These are phyloP conservation scores for Blastobotrys proliferans DNA, from an alignment of 1,139 yeast species.

Conservation along the genomic window DNA sequence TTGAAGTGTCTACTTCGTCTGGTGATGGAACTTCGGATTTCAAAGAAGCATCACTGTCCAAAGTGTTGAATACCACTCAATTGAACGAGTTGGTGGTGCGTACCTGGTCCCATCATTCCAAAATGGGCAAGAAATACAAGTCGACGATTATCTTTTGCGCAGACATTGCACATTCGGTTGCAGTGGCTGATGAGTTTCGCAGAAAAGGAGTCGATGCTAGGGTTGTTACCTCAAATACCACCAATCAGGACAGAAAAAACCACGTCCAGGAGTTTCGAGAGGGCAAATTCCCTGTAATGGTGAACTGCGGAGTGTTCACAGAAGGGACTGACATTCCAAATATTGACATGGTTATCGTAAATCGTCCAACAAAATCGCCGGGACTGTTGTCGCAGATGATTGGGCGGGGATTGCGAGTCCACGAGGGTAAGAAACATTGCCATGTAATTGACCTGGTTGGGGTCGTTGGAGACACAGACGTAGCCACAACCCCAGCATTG, in stretches of 20 bases:
- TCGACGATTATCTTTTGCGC: conserved; percentile 79
- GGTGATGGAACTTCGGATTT: conserved; percentile 49
- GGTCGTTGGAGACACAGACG: conserved; percentile 48
- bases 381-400: conserved; percentile 80
- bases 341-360: conserved; percentile 73
- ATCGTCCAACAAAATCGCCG: conserved; percentile 77
- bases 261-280: conserved; percentile 55
- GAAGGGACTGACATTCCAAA: conserved; percentile 96
- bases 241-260: conserved; percentile 46
- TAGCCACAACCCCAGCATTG: conserved; percentile 59
- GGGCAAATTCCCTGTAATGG: conserved; percentile 65
- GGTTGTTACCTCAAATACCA: conserved; percentile 67
- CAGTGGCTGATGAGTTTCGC: conserved; percentile 53
- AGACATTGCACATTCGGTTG: conserved; percentile 60
- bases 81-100: conserved; percentile 54
- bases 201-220: conserved; percentile 64
- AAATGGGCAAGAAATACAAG: conserved; percentile 38
- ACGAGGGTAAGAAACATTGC: conserved; percentile 59
- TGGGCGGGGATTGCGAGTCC: conserved; percentile 78
- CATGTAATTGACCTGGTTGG: conserved; percentile 77
- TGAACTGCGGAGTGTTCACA: conserved; percentile 87
- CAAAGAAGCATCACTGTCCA: conserved; percentile 47
- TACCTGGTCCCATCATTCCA: conserved; percentile 50
- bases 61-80: conserved; percentile 50
- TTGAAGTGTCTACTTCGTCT: conserved; percentile 23